Percentiles rank a stretch among this genome's conserved stretches.
phyloP scores from a whole-genome alignment of 768 basidiomycete genomes.

The Candolleomyces efflorescens region DNA sequence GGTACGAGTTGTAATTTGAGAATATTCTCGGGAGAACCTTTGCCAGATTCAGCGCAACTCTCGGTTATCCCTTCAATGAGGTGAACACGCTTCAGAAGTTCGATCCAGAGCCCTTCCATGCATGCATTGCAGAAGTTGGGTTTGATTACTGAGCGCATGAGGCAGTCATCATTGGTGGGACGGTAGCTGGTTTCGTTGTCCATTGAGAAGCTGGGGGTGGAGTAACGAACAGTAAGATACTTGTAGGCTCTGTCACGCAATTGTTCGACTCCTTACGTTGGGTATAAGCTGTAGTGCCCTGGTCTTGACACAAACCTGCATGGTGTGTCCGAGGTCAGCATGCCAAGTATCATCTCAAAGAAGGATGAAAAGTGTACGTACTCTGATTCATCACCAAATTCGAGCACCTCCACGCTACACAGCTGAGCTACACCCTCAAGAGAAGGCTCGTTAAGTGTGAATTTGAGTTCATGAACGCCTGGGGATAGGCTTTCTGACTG shows the following conservation, averaged over 20 bases:
- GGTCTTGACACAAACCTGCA: conserved; percentile 54
- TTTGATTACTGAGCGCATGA: conserved; percentile 70
- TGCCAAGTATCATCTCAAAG: neutral
- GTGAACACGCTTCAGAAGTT: conserved; percentile 52
- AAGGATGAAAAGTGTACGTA: conserved; percentile 25
- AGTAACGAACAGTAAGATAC: neutral
- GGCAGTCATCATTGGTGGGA: conserved; percentile 80
- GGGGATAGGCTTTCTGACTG: conserved; percentile 32
- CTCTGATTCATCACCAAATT: conserved; percentile 65
- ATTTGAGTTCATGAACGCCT: conserved; percentile 58
- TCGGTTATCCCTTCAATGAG: conserved; percentile 55
- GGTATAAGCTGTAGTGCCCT: conserved; percentile 64
- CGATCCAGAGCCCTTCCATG: conserved; percentile 68
- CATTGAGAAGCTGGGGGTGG: conserved; percentile 51
- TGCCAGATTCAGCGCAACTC: conserved; percentile 24
- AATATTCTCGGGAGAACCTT: conserved; percentile 20
- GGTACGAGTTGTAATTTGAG: conserved; percentile 53
- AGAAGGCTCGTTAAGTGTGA: conserved; percentile 45
- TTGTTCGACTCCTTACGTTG: conserved; percentile 50
- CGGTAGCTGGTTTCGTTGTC: conserved; percentile 64
- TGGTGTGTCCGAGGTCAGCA: neutral
- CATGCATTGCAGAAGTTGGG: conserved; percentile 77
- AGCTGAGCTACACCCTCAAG: conserved; percentile 59
- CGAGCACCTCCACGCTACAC: conserved; percentile 72
- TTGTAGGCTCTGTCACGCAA: neutral